These are phyloP conservation scores for Peniophora sp. DNA, from an alignment of 1,284 basidiomycete genomes.

Conservation along the genomic window DNA sequence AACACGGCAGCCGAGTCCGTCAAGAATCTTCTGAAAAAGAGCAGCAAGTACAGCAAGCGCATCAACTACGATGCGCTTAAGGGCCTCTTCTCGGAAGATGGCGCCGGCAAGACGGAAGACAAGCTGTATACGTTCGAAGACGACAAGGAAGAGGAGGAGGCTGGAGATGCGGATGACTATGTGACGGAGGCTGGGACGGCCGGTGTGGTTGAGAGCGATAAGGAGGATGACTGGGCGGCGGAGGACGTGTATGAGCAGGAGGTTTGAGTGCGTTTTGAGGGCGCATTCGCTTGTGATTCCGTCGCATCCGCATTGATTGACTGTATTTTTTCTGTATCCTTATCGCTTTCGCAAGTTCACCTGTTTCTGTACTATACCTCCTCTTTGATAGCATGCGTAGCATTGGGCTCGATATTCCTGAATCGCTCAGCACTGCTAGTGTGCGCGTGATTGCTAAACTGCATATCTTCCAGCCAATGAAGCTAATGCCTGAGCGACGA, in stretches of 20 bases:
- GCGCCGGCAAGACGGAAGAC: constrained; percentile 29
- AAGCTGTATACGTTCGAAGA: constrained; percentile 36
- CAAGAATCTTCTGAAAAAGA: constrained; percentile 73
- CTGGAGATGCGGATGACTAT: constrained; percentile 33
- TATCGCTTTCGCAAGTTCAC: no score
- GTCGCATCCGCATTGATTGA: no score
- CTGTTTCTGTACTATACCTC: no score
- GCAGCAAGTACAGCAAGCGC: constrained; percentile 76
- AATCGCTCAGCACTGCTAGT: no score
- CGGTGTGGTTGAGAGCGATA: constrained; percentile 21
- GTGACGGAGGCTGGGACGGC: constrained; percentile 37
- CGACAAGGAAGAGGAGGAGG: constrained; percentile 51
- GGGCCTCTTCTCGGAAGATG: constrained; percentile 53
- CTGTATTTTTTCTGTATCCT: no score
- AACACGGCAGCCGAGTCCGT: constrained; percentile 77
- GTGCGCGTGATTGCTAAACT: no score
- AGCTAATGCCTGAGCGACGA: no score
- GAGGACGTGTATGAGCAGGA: constrained; percentile 37
- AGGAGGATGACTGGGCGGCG: constrained; percentile 29
- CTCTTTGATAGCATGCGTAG: no score
- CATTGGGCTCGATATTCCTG: no score
- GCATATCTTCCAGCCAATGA: no score
- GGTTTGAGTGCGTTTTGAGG: constrained; percentile 17
- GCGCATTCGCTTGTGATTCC: no score
- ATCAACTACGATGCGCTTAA: constrained; percentile 87